phyloP scores from a whole-genome alignment of 441 rosid genomes.

The Pelargonium citronellum region DNA sequence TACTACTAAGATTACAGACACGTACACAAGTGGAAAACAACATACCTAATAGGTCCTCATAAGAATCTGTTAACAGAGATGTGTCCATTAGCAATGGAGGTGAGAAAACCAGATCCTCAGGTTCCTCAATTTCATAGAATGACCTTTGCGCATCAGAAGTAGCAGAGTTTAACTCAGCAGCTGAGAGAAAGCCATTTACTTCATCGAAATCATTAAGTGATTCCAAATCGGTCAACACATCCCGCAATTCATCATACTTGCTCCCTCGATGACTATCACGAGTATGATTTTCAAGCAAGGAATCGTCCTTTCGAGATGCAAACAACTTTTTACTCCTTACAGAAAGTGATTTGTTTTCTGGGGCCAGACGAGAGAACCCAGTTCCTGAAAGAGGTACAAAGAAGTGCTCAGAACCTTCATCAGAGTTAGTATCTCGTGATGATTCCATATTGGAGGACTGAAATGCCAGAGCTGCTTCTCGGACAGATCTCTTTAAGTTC shows the following conservation, averaged over 20 bases:
- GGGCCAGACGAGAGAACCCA: constrained; percentile 48
- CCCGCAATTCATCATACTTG: constrained; percentile 56
- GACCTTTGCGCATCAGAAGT: constrained; percentile 49
- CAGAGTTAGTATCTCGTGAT: constrained; percentile 64
- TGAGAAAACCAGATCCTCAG: constrained; percentile 73
- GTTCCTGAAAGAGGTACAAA: constrained; percentile 68
- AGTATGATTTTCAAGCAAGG: constrained; percentile 38
- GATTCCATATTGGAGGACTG: constrained; percentile 62
- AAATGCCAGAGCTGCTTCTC: constrained; percentile 75
- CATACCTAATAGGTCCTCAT: constrained; percentile 92
- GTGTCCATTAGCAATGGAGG: constrained; percentile 89
- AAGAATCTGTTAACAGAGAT: constrained; percentile 60
- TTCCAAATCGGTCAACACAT: constrained; percentile 53
- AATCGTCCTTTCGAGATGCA: constrained; percentile 45
- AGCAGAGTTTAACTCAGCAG: constrained; percentile 52
- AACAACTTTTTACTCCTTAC: constrained; percentile 46
- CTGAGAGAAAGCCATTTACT: constrained; percentile 67
- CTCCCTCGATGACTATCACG: constrained; percentile 41
- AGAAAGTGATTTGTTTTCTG: constrained; percentile 45
- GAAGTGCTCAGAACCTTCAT: constrained; percentile 80
- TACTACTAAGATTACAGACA: not conserved
- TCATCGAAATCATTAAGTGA: constrained; percentile 64
- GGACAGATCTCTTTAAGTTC: constrained; percentile 81
- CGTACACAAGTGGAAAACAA: constrained; percentile 14
- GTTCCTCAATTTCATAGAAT: constrained; percentile 61